Evolutionary conservation across 441 rosid genomes (phyloP).

Genomic region (Lepidium campestre): DNA sequence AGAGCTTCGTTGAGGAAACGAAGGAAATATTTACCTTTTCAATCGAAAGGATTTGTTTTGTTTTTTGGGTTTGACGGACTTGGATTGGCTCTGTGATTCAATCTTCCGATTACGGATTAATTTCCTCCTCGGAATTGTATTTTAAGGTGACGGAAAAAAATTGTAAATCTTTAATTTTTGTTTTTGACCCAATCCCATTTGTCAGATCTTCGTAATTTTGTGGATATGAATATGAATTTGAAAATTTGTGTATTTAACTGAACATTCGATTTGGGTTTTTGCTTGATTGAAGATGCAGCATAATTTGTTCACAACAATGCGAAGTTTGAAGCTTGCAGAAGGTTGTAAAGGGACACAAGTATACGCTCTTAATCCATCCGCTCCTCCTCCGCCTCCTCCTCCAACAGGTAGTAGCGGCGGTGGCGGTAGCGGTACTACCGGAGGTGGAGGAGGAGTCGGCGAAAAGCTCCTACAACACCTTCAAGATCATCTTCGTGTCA

Average conservation of each 20-base stretch:
- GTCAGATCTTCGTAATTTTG: conserved; percentile 18
- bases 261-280: background rate
- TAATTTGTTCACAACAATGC: conserved; percentile 68
- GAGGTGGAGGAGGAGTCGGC: conserved; percentile 37
- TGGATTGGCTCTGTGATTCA: conserved; percentile 18
- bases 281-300: conserved; percentile 58
- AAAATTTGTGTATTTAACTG: background rate
- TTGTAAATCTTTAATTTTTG: conserved; percentile 35
- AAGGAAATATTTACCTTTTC: background rate
- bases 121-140: background rate
- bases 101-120: conserved; percentile 12
- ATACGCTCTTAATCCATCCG: conserved; percentile 50
- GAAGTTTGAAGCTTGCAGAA: conserved; percentile 74
- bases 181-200: conserved; percentile 14
- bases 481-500: conserved; percentile 61
- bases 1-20: conserved; percentile 2
- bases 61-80: conserved; percentile 29
- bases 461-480: conserved; percentile 66
- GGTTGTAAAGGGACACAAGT: conserved; percentile 79
- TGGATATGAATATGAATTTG: background rate
- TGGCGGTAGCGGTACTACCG: conserved; percentile 22
- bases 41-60: background rate
- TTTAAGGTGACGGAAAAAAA: conserved; percentile 16
- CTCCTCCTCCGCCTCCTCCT: conserved; percentile 26
- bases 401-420: conserved; percentile 27